Evolutionary conservation across 2,329 filamentous ascomycete genomes (phyloP).

Genomic region (Penicillium sp.): DNA sequence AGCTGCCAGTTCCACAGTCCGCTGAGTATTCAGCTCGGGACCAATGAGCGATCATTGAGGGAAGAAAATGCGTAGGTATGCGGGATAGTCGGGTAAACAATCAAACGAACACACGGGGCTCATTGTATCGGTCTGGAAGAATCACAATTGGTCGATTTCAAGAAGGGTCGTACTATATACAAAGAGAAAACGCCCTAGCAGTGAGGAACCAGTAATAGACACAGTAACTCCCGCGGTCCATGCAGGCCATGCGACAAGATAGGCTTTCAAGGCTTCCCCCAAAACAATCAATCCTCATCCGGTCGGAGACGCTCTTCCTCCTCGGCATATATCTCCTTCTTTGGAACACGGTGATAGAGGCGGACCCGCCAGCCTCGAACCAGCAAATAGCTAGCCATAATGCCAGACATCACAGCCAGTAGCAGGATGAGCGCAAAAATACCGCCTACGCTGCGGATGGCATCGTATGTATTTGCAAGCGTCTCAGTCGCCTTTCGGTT

Average conservation of each 20-base stretch:
- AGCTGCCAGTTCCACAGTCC: background rate
- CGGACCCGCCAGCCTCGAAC: constrained; percentile 24
- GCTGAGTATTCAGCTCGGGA: background rate
- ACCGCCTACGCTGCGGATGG: constrained; percentile 17
- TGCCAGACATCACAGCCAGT: constrained; percentile 12
- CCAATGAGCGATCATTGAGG: background rate
- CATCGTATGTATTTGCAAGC: constrained; percentile 14
- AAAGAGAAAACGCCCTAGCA: constrained; percentile 4
- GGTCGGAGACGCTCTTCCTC: constrained; percentile 12
- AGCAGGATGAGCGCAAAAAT: constrained; percentile 19
- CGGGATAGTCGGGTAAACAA: background rate
- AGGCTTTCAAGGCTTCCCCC: background rate
- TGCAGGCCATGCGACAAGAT: background rate
- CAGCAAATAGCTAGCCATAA: constrained; percentile 16
- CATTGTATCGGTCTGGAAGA: background rate
- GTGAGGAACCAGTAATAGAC: constrained; percentile 2
- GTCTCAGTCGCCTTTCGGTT: constrained; percentile 16
- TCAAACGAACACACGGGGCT: background rate
- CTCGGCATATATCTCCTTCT: constrained; percentile 8
- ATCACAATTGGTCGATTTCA: background rate
- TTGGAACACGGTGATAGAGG: constrained; percentile 18
- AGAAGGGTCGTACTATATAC: constrained; percentile 4
- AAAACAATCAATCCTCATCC: constrained; percentile 10
- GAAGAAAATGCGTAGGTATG: background rate
- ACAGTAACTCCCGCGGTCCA: constrained; percentile 9